Conservation (phyloP, 495 filamentous ascomycete genomes). For the Hypoxylon intermedium region DNA sequence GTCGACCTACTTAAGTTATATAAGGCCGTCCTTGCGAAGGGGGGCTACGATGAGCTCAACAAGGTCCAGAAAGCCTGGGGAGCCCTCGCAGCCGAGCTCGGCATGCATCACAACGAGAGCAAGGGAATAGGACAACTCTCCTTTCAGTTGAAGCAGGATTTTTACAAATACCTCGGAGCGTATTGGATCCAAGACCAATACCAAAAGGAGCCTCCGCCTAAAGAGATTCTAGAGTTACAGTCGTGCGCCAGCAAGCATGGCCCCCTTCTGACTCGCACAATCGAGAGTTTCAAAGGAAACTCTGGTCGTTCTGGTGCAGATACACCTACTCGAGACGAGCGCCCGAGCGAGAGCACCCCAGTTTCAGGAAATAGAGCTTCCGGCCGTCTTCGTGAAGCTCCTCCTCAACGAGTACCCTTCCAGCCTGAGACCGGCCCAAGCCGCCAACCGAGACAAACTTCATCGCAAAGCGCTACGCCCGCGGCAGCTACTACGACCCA, state of each 20-base stretch:
- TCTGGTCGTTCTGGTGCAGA: slow-evolving; percentile 63
- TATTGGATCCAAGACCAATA: slow-evolving; percentile 79
- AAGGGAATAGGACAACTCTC: slow-evolving; percentile 73
- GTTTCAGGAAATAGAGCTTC: slow-evolving; percentile 66
- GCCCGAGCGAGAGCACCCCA: slow-evolving; percentile 66
- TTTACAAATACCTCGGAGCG: slow-evolving; percentile 82
- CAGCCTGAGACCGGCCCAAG: slow-evolving; percentile 73
- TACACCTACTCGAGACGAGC: slow-evolving; percentile 67
- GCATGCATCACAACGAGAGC: slow-evolving; percentile 59
- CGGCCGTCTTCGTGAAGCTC: slow-evolving; percentile 76
- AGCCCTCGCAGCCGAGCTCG: slow-evolving; percentile 70
- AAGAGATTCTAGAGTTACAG: slow-evolving; percentile 76
- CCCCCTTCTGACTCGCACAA: slow-evolving; percentile 74
- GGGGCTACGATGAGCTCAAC: slow-evolving; percentile 82
- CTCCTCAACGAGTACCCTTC: slow-evolving; percentile 80
- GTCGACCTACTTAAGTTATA: slow-evolving; percentile 76
- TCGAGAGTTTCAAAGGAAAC: slow-evolving; percentile 69
- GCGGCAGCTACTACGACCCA: slow-evolving; percentile 41
- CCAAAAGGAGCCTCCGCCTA: slow-evolving; percentile 77
- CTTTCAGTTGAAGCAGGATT: slow-evolving; percentile 78
- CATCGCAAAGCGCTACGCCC: slow-evolving; percentile 52
- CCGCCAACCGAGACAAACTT: slow-evolving; percentile 64
- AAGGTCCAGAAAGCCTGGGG: slow-evolving; percentile 82
- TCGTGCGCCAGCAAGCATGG: slow-evolving; percentile 65
- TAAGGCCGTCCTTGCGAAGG: slow-evolving; percentile 69